phyloP scores from a whole-genome alignment of 192 early-diverging fungal species.

The Pilaira anomala region DNA sequence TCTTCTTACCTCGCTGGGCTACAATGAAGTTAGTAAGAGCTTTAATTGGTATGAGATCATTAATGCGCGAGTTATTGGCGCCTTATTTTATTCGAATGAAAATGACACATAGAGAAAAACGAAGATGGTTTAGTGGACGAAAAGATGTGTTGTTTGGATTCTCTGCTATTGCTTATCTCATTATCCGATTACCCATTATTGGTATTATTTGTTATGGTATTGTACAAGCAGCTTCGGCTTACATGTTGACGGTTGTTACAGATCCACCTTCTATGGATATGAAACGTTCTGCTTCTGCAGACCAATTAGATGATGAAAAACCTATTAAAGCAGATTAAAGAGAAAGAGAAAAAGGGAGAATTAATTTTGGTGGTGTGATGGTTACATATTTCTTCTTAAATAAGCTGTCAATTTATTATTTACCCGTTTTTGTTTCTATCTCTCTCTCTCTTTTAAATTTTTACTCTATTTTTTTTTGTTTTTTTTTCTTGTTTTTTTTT shows the following conservation, averaged over 20 bases:
- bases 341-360: too few species aligned
- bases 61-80: constrained; percentile 59
- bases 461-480: too few species aligned
- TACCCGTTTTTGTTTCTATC: too few species aligned
- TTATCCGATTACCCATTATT: constrained; percentile 51
- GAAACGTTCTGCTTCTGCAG: too few species aligned
- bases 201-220: constrained; percentile 54
- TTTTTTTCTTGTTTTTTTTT: too few species aligned
- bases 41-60: constrained; percentile 47
- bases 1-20: constrained; percentile 39
- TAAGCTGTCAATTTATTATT: too few species aligned
- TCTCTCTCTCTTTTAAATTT: too few species aligned
- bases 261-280: constrained; percentile 21
- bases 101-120: constrained; percentile 44
- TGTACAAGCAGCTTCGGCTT: constrained; percentile 46
- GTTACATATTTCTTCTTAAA: too few species aligned
- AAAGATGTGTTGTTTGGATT: constrained; percentile 59
- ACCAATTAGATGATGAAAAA: too few species aligned
- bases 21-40: constrained; percentile 42
- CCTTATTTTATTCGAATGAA: constrained; percentile 58
- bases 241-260: constrained; percentile 28
- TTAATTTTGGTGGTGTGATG: too few species aligned
- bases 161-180: constrained; percentile 49
- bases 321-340: too few species aligned
- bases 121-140: constrained; percentile 54